Evolutionary conservation across 2,329 filamentous ascomycete genomes (phyloP), one percentile per base, ranked within the genome.

Genomic region (Tolypocladium endophyticum): DNA sequence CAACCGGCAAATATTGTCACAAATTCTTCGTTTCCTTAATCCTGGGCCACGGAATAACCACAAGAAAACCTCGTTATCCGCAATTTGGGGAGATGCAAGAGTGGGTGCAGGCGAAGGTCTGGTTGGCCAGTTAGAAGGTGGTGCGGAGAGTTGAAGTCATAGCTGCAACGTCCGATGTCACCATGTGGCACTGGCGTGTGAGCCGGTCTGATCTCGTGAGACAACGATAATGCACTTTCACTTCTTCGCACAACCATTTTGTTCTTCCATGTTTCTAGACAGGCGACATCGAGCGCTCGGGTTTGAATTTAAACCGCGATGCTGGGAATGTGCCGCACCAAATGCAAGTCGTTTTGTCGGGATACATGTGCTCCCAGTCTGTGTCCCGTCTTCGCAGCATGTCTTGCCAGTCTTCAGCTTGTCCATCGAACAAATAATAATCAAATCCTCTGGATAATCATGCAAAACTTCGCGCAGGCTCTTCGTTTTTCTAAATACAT

Each of bases 141-240:
- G 50, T 35, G 50, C 28, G 47, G 25, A 52, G 47, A 30, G 25
- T 52, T 33, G 16, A 8, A 30, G 14, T 28, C 12, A 28, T 39
- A n/a, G 54, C 5, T 55, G 54, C 28, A 55, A 55, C 33, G 25
- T 41, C 43, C 36, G 43, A 56, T 57, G 54, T 54, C 28, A n/a
- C 45, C 55, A 53, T 60, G 54, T 57, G 58, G 45, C 45, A 45
- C 12, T 18, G 25, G 58, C 58, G 35, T 57, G 58, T 53, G 55
- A 57, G 54, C 45, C 35, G 20, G 25, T 36, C 55, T 43, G 58
- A 36, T 57, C 58, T 47, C 55, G 58, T 60, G 58, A 60, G 43
- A 43, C 35, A 30, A 23, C 41, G 33, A 36, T 20, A 33, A 30
- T 55, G 41, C 39, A 33, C 14, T 35, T 20, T 11, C 50, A 20